Evolutionary conservation across 805 yeast genomes (phyloP).

Genomic region (Nakazawaea ernobii): DNA sequence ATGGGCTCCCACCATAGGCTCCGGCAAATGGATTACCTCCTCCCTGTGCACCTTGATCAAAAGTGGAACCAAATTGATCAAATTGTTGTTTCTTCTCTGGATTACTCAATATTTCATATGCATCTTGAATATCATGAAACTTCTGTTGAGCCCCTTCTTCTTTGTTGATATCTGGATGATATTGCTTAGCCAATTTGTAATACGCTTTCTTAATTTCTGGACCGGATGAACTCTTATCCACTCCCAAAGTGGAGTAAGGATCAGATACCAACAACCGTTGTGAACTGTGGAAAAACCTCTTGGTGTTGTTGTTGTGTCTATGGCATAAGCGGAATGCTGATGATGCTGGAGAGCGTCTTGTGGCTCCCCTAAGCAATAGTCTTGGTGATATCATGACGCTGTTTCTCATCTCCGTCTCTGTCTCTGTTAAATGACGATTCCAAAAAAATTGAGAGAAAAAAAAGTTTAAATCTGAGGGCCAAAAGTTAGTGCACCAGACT

Average conservation of each 20-base stretch:
- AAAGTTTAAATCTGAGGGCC: too few species aligned
- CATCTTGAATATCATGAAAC: conserved; percentile 90
- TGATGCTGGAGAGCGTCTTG: not conserved
- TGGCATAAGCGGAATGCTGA: not conserved
- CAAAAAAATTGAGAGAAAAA: too few species aligned
- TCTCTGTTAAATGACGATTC: too few species aligned
- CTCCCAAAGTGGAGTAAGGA: conserved; percentile 84
- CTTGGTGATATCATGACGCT: too few species aligned
- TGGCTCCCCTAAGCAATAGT: too few species aligned
- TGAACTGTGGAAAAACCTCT: conserved; percentile 39
- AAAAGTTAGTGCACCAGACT: too few species aligned
- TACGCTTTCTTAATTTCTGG: conserved; percentile 94
- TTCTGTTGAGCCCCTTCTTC: conserved; percentile 81
- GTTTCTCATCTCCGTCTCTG: not conserved
- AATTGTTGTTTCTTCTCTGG: conserved; percentile 81
- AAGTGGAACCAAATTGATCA: conserved; percentile 87
- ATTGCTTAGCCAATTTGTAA: conserved; percentile 87
- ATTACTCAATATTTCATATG: conserved; percentile 87
- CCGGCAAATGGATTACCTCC: conserved; percentile 54
- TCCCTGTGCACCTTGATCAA: conserved; percentile 48
- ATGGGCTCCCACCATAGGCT: conserved; percentile 39
- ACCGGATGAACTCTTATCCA: conserved; percentile 60
- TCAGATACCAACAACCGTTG: conserved; percentile 36
- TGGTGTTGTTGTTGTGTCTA: too few species aligned
- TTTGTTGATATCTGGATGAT: conserved; percentile 95